These are phyloP conservation scores for Rubroshorea leprosula DNA, from an alignment of 345 rosid genomes.

Conservation along the genomic window DNA sequence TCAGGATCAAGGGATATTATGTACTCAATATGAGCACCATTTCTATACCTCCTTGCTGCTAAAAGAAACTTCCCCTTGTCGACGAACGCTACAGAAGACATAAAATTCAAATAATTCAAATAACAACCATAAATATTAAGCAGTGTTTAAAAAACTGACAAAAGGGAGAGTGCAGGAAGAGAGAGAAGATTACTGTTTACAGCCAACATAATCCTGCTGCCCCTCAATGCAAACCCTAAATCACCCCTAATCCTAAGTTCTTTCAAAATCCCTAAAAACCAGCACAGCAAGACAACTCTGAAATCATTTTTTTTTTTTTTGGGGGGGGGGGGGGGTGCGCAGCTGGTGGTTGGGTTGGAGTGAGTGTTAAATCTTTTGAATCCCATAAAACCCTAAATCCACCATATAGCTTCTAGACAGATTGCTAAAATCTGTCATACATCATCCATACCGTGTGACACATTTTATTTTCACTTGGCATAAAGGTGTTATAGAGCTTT, in stretches of 20 bases:
- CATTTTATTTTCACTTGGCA: background rate
- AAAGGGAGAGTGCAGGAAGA: too few relatives aligned
- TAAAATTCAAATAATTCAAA: background rate
- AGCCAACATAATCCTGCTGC: too few relatives aligned
- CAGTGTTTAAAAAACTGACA: background rate
- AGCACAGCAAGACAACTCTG: too few relatives aligned
- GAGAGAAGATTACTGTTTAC: background rate
- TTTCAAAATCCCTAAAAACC: background rate
- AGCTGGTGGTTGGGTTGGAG: too few relatives aligned
- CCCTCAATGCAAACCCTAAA: background rate
- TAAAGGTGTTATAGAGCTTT: background rate
- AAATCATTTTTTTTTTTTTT: too few relatives aligned
- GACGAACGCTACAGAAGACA: slow-evolving; percentile 46
- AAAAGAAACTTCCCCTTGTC: slow-evolving; percentile 91
- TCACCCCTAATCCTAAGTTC: background rate
- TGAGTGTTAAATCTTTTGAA: too few relatives aligned
- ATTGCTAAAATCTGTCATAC: background rate
- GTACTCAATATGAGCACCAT: slow-evolving; percentile 78
- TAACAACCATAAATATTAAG: background rate
- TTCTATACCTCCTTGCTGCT: slow-evolving; percentile 80
- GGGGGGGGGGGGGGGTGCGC: background rate
- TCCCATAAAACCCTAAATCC: background rate
- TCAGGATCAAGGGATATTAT: slow-evolving; percentile 76
- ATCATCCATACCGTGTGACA: background rate
- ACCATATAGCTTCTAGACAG: background rate